phyloP scores from a whole-genome alignment of 768 basidiomycete genomes.

The Leucogyrophana mollusca region DNA sequence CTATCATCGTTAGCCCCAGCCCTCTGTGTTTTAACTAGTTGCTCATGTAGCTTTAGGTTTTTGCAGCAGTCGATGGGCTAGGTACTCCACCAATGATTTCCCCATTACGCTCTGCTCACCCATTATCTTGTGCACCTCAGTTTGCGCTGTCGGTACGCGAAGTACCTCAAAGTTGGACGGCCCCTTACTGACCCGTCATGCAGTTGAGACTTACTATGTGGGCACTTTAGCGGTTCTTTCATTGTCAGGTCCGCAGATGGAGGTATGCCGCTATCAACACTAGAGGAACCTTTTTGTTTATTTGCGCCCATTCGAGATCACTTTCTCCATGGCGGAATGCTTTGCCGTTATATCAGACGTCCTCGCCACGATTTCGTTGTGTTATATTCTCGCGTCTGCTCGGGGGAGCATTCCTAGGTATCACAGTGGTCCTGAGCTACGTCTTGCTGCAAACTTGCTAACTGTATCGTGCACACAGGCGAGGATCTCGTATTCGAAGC shows the following conservation, averaged over 20 bases:
- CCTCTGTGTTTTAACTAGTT: neutral
- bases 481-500: slow-evolving; percentile 9
- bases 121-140: too few relatives aligned
- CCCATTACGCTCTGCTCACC: too few relatives aligned
- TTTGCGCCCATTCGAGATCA: too few relatives aligned
- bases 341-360: slow-evolving; percentile 14
- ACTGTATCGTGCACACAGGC: neutral
- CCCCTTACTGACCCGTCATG: too few relatives aligned
- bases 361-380: slow-evolving; percentile 13
- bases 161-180: too few relatives aligned
- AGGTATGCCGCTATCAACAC: too few relatives aligned
- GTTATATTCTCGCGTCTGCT: slow-evolving; percentile 12
- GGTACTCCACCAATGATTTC: neutral
- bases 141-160: too few relatives aligned
- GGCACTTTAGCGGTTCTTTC: too few relatives aligned
- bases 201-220: too few relatives aligned
- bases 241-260: too few relatives aligned
- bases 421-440: too few relatives aligned
- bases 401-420: neutral
- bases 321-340: slow-evolving; percentile 11
- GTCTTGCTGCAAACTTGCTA: neutral
- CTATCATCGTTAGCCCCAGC: neutral
- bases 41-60: neutral
- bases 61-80: neutral
- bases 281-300: too few relatives aligned